Conservation (phyloP, 176 grass and related monocot species). For the Aegilops speltoides region DNA sequence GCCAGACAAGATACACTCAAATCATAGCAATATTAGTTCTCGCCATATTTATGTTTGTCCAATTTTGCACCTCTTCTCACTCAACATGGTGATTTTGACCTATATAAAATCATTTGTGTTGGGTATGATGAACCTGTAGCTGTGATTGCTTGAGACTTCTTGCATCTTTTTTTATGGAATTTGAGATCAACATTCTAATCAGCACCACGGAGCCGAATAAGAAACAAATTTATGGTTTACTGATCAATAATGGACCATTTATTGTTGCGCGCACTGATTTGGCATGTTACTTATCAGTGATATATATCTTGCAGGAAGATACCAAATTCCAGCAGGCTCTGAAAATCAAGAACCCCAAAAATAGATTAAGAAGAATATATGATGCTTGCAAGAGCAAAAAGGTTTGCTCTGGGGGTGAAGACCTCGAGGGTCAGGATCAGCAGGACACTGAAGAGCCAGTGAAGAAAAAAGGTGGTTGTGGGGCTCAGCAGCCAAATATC, state of each 20-base stretch:
- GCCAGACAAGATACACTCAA: too few species aligned
- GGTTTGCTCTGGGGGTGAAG: constrained; percentile 80
- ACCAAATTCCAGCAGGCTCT: constrained; percentile 91
- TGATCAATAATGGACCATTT: not conserved
- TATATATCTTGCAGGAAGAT: constrained; percentile 62
- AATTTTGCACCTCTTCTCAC: not conserved
- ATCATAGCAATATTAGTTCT: not conserved
- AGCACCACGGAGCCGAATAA: not conserved
- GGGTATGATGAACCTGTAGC: not conserved
- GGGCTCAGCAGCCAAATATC: constrained; percentile 98
- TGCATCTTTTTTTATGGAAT: too few species aligned
- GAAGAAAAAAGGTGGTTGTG: constrained; percentile 91
- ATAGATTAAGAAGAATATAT: constrained; percentile 92
- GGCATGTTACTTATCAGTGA: not conserved
- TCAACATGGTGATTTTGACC: not conserved
- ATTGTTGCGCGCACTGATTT: not conserved
- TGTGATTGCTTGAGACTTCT: not conserved
- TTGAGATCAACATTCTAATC: not conserved
- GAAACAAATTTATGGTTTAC: not conserved
- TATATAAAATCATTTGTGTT: not conserved
- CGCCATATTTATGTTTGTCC: not conserved
- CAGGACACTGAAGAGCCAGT: constrained; percentile 74
- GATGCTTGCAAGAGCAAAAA: constrained; percentile 99
- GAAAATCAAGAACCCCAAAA: constrained; percentile 89
- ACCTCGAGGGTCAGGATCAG: constrained; percentile 77